These are phyloP conservation scores for Marsdenia floribunda DNA, from an alignment of 257 asterid genomes.

Conservation along the genomic window DNA sequence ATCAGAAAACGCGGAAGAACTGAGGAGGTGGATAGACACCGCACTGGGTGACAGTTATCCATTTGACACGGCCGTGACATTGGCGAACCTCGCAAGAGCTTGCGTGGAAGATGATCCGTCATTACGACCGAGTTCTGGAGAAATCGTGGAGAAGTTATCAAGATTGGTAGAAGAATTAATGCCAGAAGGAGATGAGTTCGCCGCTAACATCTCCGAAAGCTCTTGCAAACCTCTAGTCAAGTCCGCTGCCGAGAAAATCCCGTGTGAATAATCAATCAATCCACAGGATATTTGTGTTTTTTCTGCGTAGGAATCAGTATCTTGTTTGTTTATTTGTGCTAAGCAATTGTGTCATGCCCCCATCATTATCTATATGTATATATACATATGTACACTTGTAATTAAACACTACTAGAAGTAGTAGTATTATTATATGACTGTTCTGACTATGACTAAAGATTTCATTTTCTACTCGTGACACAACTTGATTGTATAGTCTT, in stretches of 20 bases:
- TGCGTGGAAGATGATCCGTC: conserved; percentile 65
- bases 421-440: too few relatives aligned
- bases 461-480: neutral
- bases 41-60: conserved; percentile 64
- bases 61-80: conserved; percentile 47
- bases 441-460: too few relatives aligned
- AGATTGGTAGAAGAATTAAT: conserved; percentile 51
- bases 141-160: conserved; percentile 60
- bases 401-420: neutral
- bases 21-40: conserved; percentile 69
- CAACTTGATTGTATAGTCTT: too few relatives aligned
- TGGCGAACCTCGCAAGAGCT: conserved; percentile 67
- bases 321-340: neutral
- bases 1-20: conserved; percentile 42
- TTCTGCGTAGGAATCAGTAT: neutral
- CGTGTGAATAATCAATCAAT: neutral
- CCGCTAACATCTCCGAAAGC: conserved; percentile 33
- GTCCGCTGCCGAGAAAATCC: conserved; percentile 27
- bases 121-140: conserved; percentile 71
- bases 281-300: neutral
- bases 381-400: neutral
- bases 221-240: conserved; percentile 56
- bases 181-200: conserved; percentile 31
- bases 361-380: neutral
- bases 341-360: neutral